Conservation (phyloP, 2,329 filamentous ascomycete genomes). For the Pochonia chlamydosporia region DNA sequence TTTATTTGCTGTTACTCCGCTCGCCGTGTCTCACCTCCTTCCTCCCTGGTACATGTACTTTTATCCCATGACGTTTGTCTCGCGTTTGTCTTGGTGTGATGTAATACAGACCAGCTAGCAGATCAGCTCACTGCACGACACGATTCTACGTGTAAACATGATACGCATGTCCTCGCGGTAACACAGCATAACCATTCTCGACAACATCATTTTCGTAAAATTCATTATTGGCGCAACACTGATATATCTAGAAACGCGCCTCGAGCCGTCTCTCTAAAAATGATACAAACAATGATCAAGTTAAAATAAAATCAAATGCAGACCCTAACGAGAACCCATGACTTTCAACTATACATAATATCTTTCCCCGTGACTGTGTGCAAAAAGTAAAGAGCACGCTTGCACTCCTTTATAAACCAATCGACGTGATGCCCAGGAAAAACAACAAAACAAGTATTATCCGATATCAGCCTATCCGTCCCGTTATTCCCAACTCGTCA, state of each 20-base stretch:
- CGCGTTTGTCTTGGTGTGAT: background rate
- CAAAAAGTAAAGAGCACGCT: constrained; percentile 1
- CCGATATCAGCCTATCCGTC: constrained; percentile 15
- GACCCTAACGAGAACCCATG: background rate
- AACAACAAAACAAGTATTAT: constrained; percentile 15
- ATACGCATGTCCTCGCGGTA: no score
- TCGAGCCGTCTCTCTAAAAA: background rate
- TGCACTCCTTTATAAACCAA: background rate
- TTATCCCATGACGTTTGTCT: background rate
- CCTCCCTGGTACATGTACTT: no score
- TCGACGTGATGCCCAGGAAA: background rate
- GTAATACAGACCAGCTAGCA: background rate
- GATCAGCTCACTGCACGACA: background rate
- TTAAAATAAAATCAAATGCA: background rate
- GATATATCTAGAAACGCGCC: background rate
- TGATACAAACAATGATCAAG: background rate
- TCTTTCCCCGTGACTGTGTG: background rate
- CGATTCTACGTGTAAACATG: background rate
- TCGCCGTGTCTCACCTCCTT: background rate
- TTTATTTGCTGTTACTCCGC: background rate
- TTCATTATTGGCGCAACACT: background rate
- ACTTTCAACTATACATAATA: background rate
- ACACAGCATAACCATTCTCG: no score
- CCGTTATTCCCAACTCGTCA: constrained; percentile 24
- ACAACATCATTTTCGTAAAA: background rate